phyloP scores from a whole-genome alignment of 2,329 filamentous ascomycete genomes.

The Monosporascus cannonballus region DNA sequence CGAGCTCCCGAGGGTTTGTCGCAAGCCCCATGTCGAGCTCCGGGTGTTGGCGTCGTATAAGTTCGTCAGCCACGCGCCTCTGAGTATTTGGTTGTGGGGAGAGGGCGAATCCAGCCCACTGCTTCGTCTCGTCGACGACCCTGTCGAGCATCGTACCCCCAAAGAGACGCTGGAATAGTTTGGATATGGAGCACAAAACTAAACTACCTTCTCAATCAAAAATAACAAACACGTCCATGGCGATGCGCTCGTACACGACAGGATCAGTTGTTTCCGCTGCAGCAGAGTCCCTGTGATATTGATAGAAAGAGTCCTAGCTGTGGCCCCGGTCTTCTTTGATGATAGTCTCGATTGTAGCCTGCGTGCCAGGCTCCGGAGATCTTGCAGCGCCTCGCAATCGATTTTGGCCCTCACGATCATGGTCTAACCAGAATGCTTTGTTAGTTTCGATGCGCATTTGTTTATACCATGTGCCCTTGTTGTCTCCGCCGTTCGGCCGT shows the following conservation, averaged over 20 bases:
- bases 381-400: not conserved
- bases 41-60: not conserved
- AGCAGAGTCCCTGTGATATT: not conserved
- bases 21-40: constrained; percentile 2
- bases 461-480: not conserved
- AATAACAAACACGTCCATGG: not conserved
- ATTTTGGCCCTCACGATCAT: not conserved
- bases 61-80: not conserved
- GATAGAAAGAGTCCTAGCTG: not conserved
- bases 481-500: not conserved
- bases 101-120: not conserved
- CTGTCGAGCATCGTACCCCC: not conserved
- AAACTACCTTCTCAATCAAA: not conserved
- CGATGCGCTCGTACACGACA: not conserved
- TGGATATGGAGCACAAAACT: not conserved
- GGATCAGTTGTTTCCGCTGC: not conserved
- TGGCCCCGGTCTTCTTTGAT: not conserved
- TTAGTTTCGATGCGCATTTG: not conserved
- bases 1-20: not conserved
- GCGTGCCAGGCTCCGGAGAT: not conserved
- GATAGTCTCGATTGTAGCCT: not conserved
- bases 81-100: not conserved
- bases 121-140: not conserved
- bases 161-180: constrained; percentile 1
- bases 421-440: not conserved